Evolutionary conservation across 257 asterid species (phyloP).

Genomic region (Plantago major): DNA sequence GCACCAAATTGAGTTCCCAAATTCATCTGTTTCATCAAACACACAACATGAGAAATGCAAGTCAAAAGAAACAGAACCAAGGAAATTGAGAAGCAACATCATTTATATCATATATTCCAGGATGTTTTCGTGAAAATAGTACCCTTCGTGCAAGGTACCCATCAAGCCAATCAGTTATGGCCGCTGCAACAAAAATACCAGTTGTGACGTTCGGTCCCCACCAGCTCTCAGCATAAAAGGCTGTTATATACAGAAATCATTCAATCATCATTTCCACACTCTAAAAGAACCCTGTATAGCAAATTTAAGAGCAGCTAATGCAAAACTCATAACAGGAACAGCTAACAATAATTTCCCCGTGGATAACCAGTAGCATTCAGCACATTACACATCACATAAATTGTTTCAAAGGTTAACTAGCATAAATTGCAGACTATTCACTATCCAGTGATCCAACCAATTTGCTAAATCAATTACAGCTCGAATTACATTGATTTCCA

Average conservation of each 20-base stretch:
- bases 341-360: no score
- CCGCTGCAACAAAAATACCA: conserved; percentile 79
- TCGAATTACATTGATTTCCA: neutral
- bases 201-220: conserved; percentile 91
- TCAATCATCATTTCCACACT: conserved; percentile 17
- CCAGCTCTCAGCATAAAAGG: conserved; percentile 82
- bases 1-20: conserved; percentile 95
- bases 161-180: conserved; percentile 97
- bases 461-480: conserved; percentile 4
- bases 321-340: no score
- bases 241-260: conserved; percentile 26
- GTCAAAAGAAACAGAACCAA: neutral
- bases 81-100: neutral
- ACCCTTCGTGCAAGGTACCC: conserved; percentile 98
- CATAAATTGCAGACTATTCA: neutral
- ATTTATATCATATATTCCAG: conserved; percentile 5
- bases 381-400: neutral
- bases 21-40: conserved; percentile 64
- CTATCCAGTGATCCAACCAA: neutral
- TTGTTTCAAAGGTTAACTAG: no score
- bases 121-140: conserved; percentile 18
- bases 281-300: neutral
- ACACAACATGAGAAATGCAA: conserved; percentile 2
- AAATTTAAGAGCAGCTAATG: no score
- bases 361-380: neutral